Conservation (phyloP, 1,284 basidiomycete genomes). For the Melampsora abietis-canadensis region DNA sequence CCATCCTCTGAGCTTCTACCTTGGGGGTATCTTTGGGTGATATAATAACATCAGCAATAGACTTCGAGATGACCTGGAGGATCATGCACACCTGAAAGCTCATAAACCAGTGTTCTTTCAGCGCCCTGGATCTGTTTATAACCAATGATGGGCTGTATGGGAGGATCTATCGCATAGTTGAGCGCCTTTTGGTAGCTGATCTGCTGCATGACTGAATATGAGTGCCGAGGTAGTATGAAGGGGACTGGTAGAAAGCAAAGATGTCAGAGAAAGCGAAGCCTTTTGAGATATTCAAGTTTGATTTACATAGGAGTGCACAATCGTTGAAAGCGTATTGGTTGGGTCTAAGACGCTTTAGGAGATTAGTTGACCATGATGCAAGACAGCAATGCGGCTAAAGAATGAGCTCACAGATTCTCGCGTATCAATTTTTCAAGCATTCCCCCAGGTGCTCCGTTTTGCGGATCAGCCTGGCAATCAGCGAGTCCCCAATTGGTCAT, state of each 20-base stretch:
- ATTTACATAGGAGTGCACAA: conserved; percentile 34
- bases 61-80: not conserved
- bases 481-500: conserved; percentile 41
- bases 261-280: not conserved
- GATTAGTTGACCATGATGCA: not conserved
- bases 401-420: conserved; percentile 20
- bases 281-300: not conserved
- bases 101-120: conserved; percentile 10
- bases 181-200: conserved; percentile 32
- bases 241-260: conserved; percentile 8
- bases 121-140: not conserved
- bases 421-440: conserved; percentile 30
- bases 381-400: not conserved
- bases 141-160: not conserved
- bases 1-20: conserved; percentile 35
- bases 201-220: conserved; percentile 16
- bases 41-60: not conserved
- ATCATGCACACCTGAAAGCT: conserved; percentile 10
- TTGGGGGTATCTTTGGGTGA: conserved; percentile 12
- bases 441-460: conserved; percentile 32
- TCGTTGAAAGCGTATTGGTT: conserved; percentile 40
- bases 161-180: conserved; percentile 24
- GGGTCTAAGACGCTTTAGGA: not conserved
- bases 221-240: conserved; percentile 29
- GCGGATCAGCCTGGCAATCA: conserved; percentile 34